Evolutionary conservation across 345 rosid genomes (phyloP), one percentile per base, ranked within the genome.

Genomic region (Salix suchowensis): DNA sequence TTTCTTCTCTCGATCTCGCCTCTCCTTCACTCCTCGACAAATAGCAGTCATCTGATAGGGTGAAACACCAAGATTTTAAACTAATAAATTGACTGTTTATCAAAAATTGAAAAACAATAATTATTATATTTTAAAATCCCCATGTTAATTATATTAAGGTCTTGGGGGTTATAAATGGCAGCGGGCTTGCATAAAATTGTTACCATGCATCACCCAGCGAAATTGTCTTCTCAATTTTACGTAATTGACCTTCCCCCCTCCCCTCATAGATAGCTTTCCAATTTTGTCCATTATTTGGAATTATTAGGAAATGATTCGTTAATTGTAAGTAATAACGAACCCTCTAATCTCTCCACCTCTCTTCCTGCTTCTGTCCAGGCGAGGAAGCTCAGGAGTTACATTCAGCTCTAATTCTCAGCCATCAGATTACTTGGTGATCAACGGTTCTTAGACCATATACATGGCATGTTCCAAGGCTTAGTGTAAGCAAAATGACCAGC

Each of bases 331-430:
- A 76, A 68, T 79, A 77, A 68, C 84, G 74, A 89, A 78, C 83
- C 85, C 88, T 79, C 84, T 85, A 83, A 87, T 84, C 70, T 72
- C 88, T 86, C 86, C 78, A 66, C 76, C 58, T 72, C 82, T 18
- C 26, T 26, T 62, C 75, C 39, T 36, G 52, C 67, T 78, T 80
- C 82, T 70, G 78, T 80, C 77, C 4, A 67, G 75, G 85, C 64
- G 80, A 78, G 84, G 88, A 88, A 90, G 88, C 81, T 84, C 82
- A 86, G 89, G 89, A 81, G 92, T 86, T 90, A 84, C 82, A 82
- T 18, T 60, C 70, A 81, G n/a, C 60, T 70, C 68, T 60, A 39
- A 81, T 48, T 75, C 62, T 71, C 77, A 78, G 46, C 86, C 91
- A 83, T 85, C 64, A 67, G 91, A 88, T 90, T 16, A 21, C 36